Conservation (phyloP, 78 protist genomes). For the Trichosphaerium sp. region DNA sequence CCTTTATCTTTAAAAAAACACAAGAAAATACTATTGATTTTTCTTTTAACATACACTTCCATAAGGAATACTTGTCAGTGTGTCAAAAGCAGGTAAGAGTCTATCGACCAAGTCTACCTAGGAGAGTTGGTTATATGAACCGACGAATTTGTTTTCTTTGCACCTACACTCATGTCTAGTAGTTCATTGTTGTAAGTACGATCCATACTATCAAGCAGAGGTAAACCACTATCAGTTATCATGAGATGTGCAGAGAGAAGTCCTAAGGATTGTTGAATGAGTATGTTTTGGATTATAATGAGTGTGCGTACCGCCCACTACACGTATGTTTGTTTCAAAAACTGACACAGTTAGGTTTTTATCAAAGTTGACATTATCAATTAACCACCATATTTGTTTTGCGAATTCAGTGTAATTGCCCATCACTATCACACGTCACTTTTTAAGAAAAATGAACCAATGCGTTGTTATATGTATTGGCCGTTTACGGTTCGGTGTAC, state of each 20-base stretch:
- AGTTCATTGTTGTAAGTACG: too few species aligned
- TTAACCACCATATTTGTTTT: conserved; percentile 27
- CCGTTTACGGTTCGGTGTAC: too few species aligned
- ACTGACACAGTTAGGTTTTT: conserved; percentile 71
- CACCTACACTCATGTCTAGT: too few species aligned
- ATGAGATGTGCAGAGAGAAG: background rate
- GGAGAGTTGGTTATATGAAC: too few species aligned
- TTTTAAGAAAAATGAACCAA: too few species aligned
- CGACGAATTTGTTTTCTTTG: too few species aligned
- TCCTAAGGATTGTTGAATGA: background rate
- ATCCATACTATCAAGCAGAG: too few species aligned
- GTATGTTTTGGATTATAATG: conserved; percentile 17
- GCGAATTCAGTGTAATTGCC: conserved; percentile 28
- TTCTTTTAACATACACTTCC: too few species aligned
- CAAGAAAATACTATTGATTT: too few species aligned
- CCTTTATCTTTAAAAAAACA: too few species aligned
- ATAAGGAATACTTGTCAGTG: conserved; percentile 88
- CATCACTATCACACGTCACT: conserved; percentile 49
- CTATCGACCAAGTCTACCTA: conserved; percentile 81
- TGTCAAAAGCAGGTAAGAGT: conserved; percentile 71
- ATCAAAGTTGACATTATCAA: conserved; percentile 33
- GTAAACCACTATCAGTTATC: background rate
- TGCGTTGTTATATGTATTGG: too few species aligned
- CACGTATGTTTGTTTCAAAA: conserved; percentile 88
- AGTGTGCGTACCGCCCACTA: conserved; percentile 76